A percentile compares a stretch with the other conserved stretches of the same genome.
Evolutionary conservation across 257 asterid species (phyloP).

Genomic region (Plantago major): DNA sequence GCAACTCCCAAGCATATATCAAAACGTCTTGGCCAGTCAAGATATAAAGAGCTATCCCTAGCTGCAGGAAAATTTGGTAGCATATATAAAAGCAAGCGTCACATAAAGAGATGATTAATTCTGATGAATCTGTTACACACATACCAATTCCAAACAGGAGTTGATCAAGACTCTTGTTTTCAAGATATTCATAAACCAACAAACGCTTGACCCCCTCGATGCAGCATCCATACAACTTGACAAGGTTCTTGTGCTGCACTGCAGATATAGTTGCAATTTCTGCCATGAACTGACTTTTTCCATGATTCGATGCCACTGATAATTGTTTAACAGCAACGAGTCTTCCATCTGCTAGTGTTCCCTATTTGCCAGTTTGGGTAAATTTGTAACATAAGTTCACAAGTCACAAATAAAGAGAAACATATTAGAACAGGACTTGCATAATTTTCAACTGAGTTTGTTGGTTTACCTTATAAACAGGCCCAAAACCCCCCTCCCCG

Average conservation of each 20-base stretch:
- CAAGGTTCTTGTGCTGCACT: conserved; percentile 91
- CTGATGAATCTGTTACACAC: not conserved
- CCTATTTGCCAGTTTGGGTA: conserved; percentile 28
- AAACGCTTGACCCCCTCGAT: conserved; percentile 75
- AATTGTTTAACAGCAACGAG: conserved; percentile 73
- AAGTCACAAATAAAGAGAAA: not conserved
- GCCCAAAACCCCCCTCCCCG: conserved; percentile 96
- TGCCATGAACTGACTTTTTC: conserved; percentile 78
- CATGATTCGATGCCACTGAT: conserved; percentile 77
- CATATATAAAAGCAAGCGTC: not conserved
- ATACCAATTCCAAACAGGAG: conserved; percentile 57
- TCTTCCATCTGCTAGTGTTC: conserved; percentile 66
- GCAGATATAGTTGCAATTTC: conserved; percentile 92
- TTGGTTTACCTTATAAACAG: conserved; percentile 65
- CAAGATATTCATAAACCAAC: conserved; percentile 84
- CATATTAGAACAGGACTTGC: not conserved
- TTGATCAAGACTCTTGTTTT: conserved; percentile 86
- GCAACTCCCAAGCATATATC: conserved; percentile 84
- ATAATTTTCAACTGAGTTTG: not conserved
- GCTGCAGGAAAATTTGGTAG: conserved; percentile 3
- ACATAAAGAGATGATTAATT: not conserved
- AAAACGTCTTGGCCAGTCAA: conserved; percentile 68
- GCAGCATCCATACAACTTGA: conserved; percentile 83
- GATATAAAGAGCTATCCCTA: conserved; percentile 43
- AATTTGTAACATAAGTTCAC: not conserved